phyloP scores from a whole-genome alignment of 1,284 basidiomycete genomes.

The Waitea zeae region DNA sequence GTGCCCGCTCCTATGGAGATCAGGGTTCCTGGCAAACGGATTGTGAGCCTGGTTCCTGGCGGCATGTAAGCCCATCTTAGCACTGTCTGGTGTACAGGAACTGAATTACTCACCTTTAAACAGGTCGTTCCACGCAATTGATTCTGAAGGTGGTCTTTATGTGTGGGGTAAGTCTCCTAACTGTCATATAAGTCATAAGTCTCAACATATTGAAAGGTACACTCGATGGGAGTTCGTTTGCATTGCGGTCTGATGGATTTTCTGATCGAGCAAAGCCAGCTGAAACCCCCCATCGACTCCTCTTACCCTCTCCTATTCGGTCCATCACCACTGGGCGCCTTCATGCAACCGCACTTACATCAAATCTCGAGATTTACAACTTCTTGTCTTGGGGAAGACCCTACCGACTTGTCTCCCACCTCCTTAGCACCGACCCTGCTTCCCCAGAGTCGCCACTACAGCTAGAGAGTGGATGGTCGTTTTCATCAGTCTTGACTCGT shows the following conservation, averaged over 20 bases:
- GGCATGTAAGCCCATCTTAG: conserved; percentile 43
- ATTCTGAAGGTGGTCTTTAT: conserved; percentile 53
- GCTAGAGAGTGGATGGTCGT: conserved; percentile 69
- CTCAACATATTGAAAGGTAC: too few relatives aligned
- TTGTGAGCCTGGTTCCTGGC: conserved; percentile 61
- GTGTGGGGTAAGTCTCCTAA: too few relatives aligned
- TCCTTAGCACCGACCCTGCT: conserved; percentile 21
- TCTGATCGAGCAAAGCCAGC: conserved; percentile 32
- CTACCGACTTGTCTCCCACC: conserved; percentile 35
- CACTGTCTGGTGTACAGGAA: background rate
- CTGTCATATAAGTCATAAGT: too few relatives aligned
- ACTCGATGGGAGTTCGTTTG: conserved; percentile 29
- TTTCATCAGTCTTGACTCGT: conserved; percentile 51
- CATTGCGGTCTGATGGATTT: conserved; percentile 35
- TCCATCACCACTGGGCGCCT: conserved; percentile 54
- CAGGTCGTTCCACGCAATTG: conserved; percentile 70
- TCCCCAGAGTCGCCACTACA: conserved; percentile 39
- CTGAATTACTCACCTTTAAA: conserved; percentile 3
- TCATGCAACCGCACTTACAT: conserved; percentile 52
- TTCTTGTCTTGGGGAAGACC: conserved; percentile 62
- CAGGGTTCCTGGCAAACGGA: conserved; percentile 35
- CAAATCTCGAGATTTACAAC: conserved; percentile 42
- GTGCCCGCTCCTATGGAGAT: conserved; percentile 48
- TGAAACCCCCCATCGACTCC: conserved; percentile 31
- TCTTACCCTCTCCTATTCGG: conserved; percentile 35